Conservation (phyloP, 164 flowering plant genomes). For the Euptelea pleiosperma region DNA sequence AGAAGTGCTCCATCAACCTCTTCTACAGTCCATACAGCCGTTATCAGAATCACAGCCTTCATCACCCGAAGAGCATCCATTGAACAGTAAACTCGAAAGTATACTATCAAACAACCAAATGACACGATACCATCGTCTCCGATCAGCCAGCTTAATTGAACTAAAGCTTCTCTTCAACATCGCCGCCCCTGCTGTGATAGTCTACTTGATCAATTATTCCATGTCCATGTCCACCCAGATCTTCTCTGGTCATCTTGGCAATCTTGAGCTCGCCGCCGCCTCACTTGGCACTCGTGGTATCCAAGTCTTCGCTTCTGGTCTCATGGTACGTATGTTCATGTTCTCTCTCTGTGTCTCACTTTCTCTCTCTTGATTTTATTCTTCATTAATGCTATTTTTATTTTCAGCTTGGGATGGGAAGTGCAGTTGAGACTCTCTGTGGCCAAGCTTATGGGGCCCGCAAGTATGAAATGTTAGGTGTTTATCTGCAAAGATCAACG, state of each 20-base stretch:
- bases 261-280: conserved; percentile 49
- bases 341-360: not conserved
- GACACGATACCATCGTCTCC: conserved; percentile 19
- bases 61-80: not conserved
- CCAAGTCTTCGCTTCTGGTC: conserved; percentile 43
- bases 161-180: conserved; percentile 24
- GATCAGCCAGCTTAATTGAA: conserved; percentile 30
- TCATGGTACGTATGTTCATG: conserved; percentile 28
- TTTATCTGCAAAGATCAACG: conserved; percentile 47
- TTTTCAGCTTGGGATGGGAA: conserved; percentile 60
- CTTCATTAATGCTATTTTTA: too few species aligned
- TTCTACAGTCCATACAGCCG: conserved; percentile 5
- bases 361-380: too few species aligned
- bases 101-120: conserved; percentile 19
- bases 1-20: conserved; percentile 15
- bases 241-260: conserved; percentile 49
- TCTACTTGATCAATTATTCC: conserved; percentile 41
- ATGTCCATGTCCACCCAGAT: conserved; percentile 49
- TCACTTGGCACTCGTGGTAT: conserved; percentile 48
- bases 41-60: conserved; percentile 1
- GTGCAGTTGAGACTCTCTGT: conserved; percentile 65
- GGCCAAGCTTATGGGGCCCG: conserved; percentile 59
- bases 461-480: conserved; percentile 46
- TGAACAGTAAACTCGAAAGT: conserved; percentile 22
- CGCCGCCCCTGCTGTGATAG: conserved; percentile 41